Conservation (phyloP, 2,329 filamentous ascomycete species). For the Aspergillus alliaceus region DNA sequence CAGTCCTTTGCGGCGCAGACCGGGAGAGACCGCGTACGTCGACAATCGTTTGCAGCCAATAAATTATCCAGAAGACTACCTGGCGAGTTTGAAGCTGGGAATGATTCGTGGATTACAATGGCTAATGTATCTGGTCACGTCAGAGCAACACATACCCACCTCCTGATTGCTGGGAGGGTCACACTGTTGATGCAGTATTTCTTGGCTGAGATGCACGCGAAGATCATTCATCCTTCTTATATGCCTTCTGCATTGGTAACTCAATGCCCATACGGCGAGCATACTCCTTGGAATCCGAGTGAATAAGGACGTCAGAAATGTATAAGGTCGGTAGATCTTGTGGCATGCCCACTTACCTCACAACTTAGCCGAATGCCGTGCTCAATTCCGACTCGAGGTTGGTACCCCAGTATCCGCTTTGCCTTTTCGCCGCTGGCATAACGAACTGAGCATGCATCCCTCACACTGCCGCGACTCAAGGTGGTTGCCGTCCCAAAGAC, state of each 20-base stretch:
- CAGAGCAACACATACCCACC: conserved; percentile 1
- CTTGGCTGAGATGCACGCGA: neutral
- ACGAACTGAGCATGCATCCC: conserved; percentile 53
- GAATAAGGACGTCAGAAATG: conserved; percentile 3
- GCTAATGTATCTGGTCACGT: neutral
- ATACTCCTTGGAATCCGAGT: conserved; percentile 28
- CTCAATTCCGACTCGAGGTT: conserved; percentile 50
- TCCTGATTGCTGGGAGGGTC: conserved; percentile 1
- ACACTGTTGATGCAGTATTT: conserved; percentile 1
- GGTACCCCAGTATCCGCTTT: conserved; percentile 53
- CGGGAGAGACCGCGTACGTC: neutral
- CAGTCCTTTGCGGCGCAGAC: neutral
- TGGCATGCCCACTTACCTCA: conserved; percentile 39
- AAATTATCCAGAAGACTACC: neutral
- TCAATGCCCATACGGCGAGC: conserved; percentile 30
- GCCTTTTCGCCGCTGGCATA: conserved; percentile 58
- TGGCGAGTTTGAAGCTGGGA: neutral
- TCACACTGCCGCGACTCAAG: conserved; percentile 55
- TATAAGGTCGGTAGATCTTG: neutral
- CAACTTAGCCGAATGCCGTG: conserved; percentile 53
- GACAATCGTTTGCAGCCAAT: neutral
- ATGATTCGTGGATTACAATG: neutral
- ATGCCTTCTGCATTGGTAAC: conserved; percentile 11
- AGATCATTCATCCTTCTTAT: conserved; percentile 4
- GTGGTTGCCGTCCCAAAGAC: conserved; percentile 46